phyloP scores from a whole-genome alignment of 2,329 filamentous ascomycete genomes.

The Trichoderma asperellum region DNA sequence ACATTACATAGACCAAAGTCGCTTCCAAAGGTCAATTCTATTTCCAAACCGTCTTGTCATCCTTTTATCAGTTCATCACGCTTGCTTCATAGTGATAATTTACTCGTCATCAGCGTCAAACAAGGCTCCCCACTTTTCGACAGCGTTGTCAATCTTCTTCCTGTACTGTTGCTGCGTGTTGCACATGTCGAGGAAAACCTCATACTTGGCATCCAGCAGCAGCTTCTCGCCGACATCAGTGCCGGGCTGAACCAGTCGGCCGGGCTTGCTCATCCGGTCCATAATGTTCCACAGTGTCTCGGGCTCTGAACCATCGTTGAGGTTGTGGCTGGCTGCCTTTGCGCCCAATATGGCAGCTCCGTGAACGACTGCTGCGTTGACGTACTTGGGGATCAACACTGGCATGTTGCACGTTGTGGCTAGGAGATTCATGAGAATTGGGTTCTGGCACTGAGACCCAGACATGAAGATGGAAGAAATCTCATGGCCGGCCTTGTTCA shows the following conservation, averaged over 20 bases:
- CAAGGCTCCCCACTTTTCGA: slow-evolving; percentile 44
- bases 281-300: slow-evolving; percentile 96
- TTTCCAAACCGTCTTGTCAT: background rate
- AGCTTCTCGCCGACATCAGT: slow-evolving; percentile 74
- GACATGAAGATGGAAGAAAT: slow-evolving; percentile 98
- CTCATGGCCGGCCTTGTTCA: slow-evolving; percentile 87
- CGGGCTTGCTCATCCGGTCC: slow-evolving; percentile 95
- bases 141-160: slow-evolving; percentile 70
- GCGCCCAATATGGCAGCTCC: slow-evolving; percentile 98
- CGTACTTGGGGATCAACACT: slow-evolving; percentile 89
- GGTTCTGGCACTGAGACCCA: slow-evolving; percentile 95
- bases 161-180: slow-evolving; percentile 83
- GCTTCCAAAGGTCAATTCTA: background rate
- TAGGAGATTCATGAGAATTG: slow-evolving; percentile 86
- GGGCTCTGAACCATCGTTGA: slow-evolving; percentile 67
- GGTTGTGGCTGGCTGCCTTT: slow-evolving; percentile 87
- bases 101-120: slow-evolving; percentile 36
- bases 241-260: slow-evolving; percentile 77
- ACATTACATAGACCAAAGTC: background rate
- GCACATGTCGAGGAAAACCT: slow-evolving; percentile 93
- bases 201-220: slow-evolving; percentile 85
- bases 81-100: background rate
- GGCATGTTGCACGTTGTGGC: slow-evolving; percentile 91
- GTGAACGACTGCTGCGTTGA: slow-evolving; percentile 93
- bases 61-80: background rate